Evolutionary conservation across 78 protist species (phyloP).

Genomic region (Dictyostelium firmibasis): DNA sequence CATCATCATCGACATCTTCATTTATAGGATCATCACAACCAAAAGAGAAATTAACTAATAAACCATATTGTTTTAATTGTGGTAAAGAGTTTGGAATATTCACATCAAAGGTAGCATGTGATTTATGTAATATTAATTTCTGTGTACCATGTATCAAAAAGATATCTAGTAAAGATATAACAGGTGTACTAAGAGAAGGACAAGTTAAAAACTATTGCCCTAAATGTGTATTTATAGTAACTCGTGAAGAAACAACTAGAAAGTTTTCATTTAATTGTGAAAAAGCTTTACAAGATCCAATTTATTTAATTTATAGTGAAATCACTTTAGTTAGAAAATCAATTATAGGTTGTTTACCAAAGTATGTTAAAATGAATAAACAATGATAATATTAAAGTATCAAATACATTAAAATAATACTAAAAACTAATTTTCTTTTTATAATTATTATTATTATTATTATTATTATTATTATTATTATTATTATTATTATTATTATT

Average conservation of each 20-base stretch:
- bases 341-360: conserved; percentile 27
- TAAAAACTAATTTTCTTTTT: no score
- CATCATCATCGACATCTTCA: neutral
- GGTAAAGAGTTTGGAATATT: conserved; percentile 63
- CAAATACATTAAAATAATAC: no score
- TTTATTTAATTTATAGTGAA: conserved; percentile 1
- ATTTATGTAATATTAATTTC: conserved; percentile 28
- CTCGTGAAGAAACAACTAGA: conserved; percentile 13
- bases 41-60: conserved; percentile 6
- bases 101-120: conserved; percentile 31
- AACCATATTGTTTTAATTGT: conserved; percentile 45
- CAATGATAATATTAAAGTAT: neutral
- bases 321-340: conserved; percentile 20
- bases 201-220: conserved; percentile 27
- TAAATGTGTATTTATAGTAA: conserved; percentile 29
- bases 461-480: neutral
- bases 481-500: no score
- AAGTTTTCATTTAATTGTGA: neutral
- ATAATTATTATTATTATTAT: neutral
- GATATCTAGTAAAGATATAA: conserved; percentile 49
- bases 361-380: conserved; percentile 1
- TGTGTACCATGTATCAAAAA: conserved; percentile 28
- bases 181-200: conserved; percentile 63
- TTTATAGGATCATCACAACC: neutral
- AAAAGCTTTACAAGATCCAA: conserved; percentile 20